These are phyloP conservation scores for Akanthomyces dipterigenus DNA, from an alignment of 2,329 filamentous ascomycete species.

Conservation along the genomic window DNA sequence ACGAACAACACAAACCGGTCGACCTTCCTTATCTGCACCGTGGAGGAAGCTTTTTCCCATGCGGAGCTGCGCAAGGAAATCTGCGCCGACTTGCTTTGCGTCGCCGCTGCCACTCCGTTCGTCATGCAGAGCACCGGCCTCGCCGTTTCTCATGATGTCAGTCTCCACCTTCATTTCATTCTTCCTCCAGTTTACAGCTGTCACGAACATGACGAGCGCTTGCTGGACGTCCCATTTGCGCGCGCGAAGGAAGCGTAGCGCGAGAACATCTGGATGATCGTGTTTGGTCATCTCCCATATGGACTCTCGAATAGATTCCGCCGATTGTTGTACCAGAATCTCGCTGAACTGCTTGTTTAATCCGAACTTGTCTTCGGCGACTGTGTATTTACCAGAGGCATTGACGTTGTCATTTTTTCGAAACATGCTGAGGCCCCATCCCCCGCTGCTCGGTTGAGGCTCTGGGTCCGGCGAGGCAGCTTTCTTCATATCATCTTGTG, in stretches of 20 bases:
- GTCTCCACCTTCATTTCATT: constrained; percentile 82
- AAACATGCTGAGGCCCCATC: constrained; percentile 65
- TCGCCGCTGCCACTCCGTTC: constrained; percentile 49
- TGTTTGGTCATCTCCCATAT: constrained; percentile 96
- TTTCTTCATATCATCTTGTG: constrained; percentile 24
- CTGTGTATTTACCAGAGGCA: constrained; percentile 35
- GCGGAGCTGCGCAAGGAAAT: constrained; percentile 76
- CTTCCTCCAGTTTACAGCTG: constrained; percentile 86
- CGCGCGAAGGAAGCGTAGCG: constrained; percentile 79
- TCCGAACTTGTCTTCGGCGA: constrained; percentile 84
- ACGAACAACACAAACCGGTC: constrained; percentile 81
- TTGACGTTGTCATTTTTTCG: constrained; percentile 48
- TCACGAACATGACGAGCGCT: constrained; percentile 88
- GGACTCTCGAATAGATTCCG: constrained; percentile 70
- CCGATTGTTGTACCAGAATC: constrained; percentile 67
- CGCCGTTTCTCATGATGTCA: constrained; percentile 74
- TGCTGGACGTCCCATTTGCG: constrained; percentile 94
- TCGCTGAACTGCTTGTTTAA: constrained; percentile 81
- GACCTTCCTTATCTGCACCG: constrained; percentile 73
- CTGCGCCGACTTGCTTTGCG: constrained; percentile 60
- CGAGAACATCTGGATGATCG: constrained; percentile 81
- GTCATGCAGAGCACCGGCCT: constrained; percentile 56
- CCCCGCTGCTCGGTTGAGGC: constrained; percentile 53
- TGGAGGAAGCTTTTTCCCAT: constrained; percentile 93
- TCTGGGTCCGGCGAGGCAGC: constrained; percentile 21